A percentile compares a stretch with the other conserved stretches of the same genome.
phyloP scores from a whole-genome alignment of 805 yeast species.

The Babjeviella inositovora region DNA sequence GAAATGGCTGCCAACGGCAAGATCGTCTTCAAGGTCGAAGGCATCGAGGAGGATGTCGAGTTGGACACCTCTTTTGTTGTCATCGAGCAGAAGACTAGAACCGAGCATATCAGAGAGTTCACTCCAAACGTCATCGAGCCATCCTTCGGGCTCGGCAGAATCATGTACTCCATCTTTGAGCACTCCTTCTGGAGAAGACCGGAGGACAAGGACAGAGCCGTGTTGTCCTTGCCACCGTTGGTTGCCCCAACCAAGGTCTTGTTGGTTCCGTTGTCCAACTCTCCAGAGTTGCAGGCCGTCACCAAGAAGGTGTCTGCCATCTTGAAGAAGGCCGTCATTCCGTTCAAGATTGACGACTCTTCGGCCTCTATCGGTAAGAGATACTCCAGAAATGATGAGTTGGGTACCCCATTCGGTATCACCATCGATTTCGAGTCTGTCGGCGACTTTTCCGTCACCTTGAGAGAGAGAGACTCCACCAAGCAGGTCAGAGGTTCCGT shows the following conservation, averaged over 20 bases:
- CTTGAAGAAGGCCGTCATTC: slow-evolving; percentile 70
- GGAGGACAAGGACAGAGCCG: slow-evolving; percentile 78
- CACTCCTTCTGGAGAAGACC: slow-evolving; percentile 93
- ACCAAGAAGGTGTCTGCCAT: slow-evolving; percentile 50
- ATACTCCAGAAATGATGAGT: slow-evolving; percentile 95
- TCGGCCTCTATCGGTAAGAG: slow-evolving; percentile 97
- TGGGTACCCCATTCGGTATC: slow-evolving; percentile 97
- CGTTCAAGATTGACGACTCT: slow-evolving; percentile 93
- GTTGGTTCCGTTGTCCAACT: slow-evolving; percentile 83
- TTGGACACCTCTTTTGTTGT: slow-evolving; percentile 56
- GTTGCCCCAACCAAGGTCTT: slow-evolving; percentile 97
- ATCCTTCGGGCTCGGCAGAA: slow-evolving; percentile 97
- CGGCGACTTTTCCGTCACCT: slow-evolving; percentile 75
- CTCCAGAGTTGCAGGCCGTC: slow-evolving; percentile 65
- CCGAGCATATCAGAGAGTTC: slow-evolving; percentile 87
- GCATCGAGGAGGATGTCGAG: slow-evolving; percentile 47
- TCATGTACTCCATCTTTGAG: slow-evolving; percentile 83
- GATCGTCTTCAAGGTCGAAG: slow-evolving; percentile 54
- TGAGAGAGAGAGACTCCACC: slow-evolving; percentile 95
- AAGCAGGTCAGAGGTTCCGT: slow-evolving; percentile 90
- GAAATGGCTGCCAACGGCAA: slow-evolving; percentile 49
- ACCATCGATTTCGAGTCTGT: slow-evolving; percentile 92
- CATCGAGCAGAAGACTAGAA: slow-evolving; percentile 64
- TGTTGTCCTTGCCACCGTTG: slow-evolving; percentile 81
- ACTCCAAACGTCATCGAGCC: slow-evolving; percentile 98